Percentiles rank a stretch among this genome's conserved stretches.
Conservation (phyloP, 345 rosid genomes). For the Eucalyptus dawsonii region DNA sequence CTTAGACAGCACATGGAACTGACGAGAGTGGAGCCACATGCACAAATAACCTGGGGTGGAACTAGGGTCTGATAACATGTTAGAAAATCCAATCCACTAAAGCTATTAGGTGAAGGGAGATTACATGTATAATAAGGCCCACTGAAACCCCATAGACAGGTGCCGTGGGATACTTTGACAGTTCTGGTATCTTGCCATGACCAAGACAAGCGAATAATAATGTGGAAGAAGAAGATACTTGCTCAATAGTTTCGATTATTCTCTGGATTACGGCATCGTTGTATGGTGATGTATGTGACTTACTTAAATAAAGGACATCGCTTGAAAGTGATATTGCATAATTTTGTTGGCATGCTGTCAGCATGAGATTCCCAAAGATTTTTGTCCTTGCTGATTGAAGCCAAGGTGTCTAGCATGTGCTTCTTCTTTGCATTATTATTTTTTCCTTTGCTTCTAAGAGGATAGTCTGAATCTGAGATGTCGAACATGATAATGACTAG, state of each 20-base stretch:
- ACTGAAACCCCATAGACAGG: not conserved
- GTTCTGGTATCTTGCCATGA: not conserved
- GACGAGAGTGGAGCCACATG: not conserved
- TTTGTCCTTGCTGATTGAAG: not conserved
- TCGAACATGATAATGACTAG: not conserved
- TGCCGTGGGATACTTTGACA: not conserved
- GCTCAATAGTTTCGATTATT: not conserved
- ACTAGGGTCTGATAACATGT: not conserved
- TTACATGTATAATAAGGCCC: not conserved
- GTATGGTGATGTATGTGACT: not conserved
- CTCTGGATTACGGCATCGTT: not conserved
- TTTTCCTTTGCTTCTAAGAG: not conserved
- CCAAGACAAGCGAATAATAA: not conserved
- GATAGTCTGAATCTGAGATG: not conserved
- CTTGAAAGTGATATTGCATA: not conserved
- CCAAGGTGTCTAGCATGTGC: not conserved
- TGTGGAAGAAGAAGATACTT: not conserved
- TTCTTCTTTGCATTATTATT: not conserved
- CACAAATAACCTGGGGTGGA: not conserved
- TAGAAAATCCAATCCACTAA: not conserved
- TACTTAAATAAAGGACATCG: not conserved
- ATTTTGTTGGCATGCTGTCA: not conserved
- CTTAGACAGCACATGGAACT: not conserved
- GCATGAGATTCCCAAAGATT: not conserved
- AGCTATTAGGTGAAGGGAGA: not conserved